Evolutionary conservation across 352 stramenopile species (phyloP).

Genomic region (Chrysophaeum taylorii): DNA sequence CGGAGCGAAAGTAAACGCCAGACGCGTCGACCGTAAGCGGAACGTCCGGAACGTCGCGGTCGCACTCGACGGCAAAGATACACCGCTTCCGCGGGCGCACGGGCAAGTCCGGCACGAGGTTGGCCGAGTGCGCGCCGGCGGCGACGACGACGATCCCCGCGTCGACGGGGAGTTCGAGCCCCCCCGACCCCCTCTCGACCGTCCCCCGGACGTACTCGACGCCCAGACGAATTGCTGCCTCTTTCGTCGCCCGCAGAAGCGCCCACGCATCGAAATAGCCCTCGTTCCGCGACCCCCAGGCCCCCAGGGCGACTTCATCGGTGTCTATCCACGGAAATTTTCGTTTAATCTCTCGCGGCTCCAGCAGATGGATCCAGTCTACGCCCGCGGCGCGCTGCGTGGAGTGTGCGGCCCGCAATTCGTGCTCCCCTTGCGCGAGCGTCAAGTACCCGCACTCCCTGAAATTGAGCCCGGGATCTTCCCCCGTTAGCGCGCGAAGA

Average conservation of each 20-base stretch:
- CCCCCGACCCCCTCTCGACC: constrained; percentile 12
- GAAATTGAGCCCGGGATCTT: constrained; percentile 14
- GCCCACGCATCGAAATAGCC: constrained; percentile 50
- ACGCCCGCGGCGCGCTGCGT: constrained; percentile 19
- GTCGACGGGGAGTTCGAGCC: constrained; percentile 22
- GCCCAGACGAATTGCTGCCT: constrained; percentile 31
- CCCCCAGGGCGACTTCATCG: constrained; percentile 35
- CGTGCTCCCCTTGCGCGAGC: not conserved
- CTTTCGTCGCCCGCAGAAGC: constrained; percentile 30
- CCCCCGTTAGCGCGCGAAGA: constrained; percentile 22
- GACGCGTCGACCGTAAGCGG: constrained; percentile 42
- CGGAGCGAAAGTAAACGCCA: constrained; percentile 43
- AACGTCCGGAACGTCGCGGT: constrained; percentile 25
- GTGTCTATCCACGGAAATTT: constrained; percentile 44
- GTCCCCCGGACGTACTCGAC: constrained; percentile 30
- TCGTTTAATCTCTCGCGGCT: constrained; percentile 26
- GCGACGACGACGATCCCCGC: constrained; percentile 41
- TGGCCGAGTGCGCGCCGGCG: constrained; percentile 35
- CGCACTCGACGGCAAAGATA: constrained; percentile 47
- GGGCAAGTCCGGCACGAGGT: constrained; percentile 36
- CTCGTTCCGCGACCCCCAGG: constrained; percentile 35
- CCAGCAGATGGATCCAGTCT: constrained; percentile 32
- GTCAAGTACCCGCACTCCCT: not conserved
- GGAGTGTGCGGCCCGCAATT: not conserved
- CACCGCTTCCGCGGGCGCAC: constrained; percentile 41